Conservation (phyloP, 2,329 filamentous ascomycete species). For the Aspergillus sp. region DNA sequence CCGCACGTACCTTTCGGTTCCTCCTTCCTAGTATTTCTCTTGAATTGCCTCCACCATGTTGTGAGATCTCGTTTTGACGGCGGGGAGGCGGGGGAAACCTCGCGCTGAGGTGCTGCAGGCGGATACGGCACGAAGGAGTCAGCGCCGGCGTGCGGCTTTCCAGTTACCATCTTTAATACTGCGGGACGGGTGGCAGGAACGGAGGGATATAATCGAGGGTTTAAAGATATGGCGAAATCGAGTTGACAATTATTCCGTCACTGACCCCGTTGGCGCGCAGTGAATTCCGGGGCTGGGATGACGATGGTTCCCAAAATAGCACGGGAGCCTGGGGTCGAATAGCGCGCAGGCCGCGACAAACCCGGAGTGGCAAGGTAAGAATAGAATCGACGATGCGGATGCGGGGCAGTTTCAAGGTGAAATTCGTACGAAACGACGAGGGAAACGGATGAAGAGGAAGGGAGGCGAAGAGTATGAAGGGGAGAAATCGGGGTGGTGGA, state of each 20-base stretch:
- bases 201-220: slow-evolving; percentile 3
- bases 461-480: not conserved
- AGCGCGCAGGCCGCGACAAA: slow-evolving; percentile 20
- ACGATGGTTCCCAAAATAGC: slow-evolving; percentile 29
- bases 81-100: slow-evolving; percentile 62
- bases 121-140: slow-evolving; percentile 35
- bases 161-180: slow-evolving; percentile 35
- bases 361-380: slow-evolving; percentile 9
- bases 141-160: slow-evolving; percentile 36
- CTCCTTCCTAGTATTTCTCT: slow-evolving; percentile 64
- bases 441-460: not conserved
- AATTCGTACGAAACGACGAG: not conserved
- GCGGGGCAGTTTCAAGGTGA: not conserved
- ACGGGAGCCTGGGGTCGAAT: slow-evolving; percentile 21
- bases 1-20: slow-evolving; percentile 56
- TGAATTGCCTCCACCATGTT: slow-evolving; percentile 98
- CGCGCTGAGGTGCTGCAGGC: slow-evolving; percentile 35
- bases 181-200: not conserved
- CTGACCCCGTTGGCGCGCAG: slow-evolving; percentile 28
- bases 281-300: slow-evolving; percentile 33
- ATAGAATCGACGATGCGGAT: not conserved
- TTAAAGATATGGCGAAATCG: slow-evolving; percentile 14
- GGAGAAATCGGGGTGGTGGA: slow-evolving; percentile 5
- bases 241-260: slow-evolving; percentile 26
- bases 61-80: slow-evolving; percentile 84